Evolutionary conservation across 345 rosid genomes (phyloP), one percentile per base, ranked within the genome.

Genomic region (Dimocarpus longan): DNA sequence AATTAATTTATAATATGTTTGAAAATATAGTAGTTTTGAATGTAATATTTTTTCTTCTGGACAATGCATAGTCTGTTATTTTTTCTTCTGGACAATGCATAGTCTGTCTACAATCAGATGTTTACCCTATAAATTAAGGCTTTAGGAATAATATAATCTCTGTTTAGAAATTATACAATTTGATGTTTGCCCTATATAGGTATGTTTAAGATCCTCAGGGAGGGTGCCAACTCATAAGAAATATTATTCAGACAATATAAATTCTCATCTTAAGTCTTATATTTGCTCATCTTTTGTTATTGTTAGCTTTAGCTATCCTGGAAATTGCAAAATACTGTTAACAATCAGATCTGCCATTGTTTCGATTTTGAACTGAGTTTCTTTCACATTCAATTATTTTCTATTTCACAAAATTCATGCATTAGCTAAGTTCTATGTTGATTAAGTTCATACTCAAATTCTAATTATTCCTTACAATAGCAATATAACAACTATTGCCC

Each of bases 401-500:
- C 9, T 13, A 8, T 15, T 37, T 37, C 44, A 56, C 37, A 21
- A 54, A 72, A 72, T 39, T 72, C 22, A 26, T 37, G 21, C 21
- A 22, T 65, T 37, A 26, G 63, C 65, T 57, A 46, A 46, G 50
- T 46, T 46, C 50, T 46, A 46, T 46, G 10, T 46, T 46, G 26
- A n/a, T n/a, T 59, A 18, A n/a, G 64, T 4, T 50, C 56, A 50
- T 5, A 8, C 59, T 54, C 59, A 54, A 54, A 54, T 54, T 54
- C 59, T 54, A 54, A 16, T 54, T 4, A 6, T 54, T 54, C 59
- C 59, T 70, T 24, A 48, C 52, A 50, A 50, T 18, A 70, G 54
- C 59, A 50, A n/a, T 19, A 54, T 54, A 54, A 54, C 59, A 54
- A n/a, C 19, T n/a, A 69, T 71, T 22, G 42, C 74, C 75, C 57